Evolutionary conservation across 495 filamentous ascomycete genomes (phyloP).

Genomic region (Aspergillus diversus): DNA sequence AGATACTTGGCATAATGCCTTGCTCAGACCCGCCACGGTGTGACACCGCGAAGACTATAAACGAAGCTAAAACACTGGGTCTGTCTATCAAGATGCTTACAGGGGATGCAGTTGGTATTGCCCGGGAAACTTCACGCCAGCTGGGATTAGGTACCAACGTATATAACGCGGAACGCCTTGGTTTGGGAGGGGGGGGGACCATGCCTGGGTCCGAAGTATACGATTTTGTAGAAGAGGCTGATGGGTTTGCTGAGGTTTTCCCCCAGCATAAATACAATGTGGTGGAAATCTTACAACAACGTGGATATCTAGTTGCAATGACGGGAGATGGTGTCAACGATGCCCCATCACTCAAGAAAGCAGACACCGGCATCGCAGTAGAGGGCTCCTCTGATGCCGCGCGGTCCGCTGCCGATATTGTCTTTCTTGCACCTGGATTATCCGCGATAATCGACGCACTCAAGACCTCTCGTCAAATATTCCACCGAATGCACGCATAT

Average conservation of each 20-base stretch:
- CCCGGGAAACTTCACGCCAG: constrained; percentile 86
- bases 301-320: constrained; percentile 96
- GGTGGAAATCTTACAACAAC: constrained; percentile 92
- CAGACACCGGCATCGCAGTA: constrained; percentile 84
- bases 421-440: constrained; percentile 88
- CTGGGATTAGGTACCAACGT: constrained; percentile 92
- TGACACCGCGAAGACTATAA: constrained; percentile 87
- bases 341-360: constrained; percentile 94
- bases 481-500: constrained; percentile 97
- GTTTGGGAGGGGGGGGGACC: constrained; percentile 81
- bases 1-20: constrained; percentile 93
- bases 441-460: constrained; percentile 91
- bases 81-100: constrained; percentile 96
- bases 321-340: constrained; percentile 99
- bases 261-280: constrained; percentile 98
- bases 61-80: constrained; percentile 85
- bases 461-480: constrained; percentile 93
- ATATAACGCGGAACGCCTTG: constrained; percentile 88
- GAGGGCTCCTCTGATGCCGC: constrained; percentile 93
- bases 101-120: constrained; percentile 92
- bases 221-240: constrained; percentile 92
- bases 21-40: constrained; percentile 90
- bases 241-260: constrained; percentile 94
- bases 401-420: constrained; percentile 90
- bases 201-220: constrained; percentile 92